These are phyloP conservation scores for Bocquillonia castaneifolia DNA, from an alignment of 441 rosid genomes.

Conservation along the genomic window DNA sequence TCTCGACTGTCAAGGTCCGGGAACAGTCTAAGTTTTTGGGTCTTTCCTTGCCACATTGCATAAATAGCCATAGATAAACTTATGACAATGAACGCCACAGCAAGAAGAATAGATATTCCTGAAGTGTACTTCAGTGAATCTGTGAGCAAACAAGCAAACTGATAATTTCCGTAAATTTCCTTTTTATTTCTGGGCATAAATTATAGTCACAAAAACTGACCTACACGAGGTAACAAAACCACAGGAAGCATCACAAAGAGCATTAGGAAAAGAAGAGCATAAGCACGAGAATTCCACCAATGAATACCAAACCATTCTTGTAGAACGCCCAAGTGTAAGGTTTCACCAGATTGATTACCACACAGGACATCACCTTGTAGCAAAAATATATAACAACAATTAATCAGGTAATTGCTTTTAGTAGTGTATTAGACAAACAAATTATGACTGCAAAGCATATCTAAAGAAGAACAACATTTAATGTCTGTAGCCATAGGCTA, in stretches of 20 bases:
- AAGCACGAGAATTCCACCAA: conserved; percentile 40
- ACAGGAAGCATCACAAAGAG: conserved; percentile 37
- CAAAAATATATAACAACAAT: background rate
- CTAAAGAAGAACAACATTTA: no score
- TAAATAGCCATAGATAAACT: conserved; percentile 30
- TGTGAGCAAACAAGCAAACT: background rate
- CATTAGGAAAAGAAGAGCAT: conserved; percentile 35
- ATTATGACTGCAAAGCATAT: background rate
- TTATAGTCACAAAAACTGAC: conserved; percentile 21
- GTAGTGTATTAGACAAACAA: background rate
- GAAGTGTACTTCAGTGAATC: conserved; percentile 45
- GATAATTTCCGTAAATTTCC: background rate
- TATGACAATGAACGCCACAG: conserved; percentile 35
- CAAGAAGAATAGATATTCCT: conserved; percentile 37
- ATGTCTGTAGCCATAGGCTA: no score
- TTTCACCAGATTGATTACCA: conserved; percentile 35
- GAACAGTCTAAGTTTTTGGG: conserved; percentile 28
- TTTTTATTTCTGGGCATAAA: background rate
- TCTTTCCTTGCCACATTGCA: conserved; percentile 22
- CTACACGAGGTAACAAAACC: conserved; percentile 33
- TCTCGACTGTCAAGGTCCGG: conserved; percentile 32
- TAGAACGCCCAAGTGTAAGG: conserved; percentile 41
- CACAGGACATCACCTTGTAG: conserved; percentile 44
- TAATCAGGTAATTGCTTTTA: background rate
- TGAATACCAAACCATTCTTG: conserved; percentile 40